A percentile compares a stretch with the other conserved stretches of the same genome.
phyloP scores from a whole-genome alignment of 148 eudicot species.

The Polygonum aviculare region DNA sequence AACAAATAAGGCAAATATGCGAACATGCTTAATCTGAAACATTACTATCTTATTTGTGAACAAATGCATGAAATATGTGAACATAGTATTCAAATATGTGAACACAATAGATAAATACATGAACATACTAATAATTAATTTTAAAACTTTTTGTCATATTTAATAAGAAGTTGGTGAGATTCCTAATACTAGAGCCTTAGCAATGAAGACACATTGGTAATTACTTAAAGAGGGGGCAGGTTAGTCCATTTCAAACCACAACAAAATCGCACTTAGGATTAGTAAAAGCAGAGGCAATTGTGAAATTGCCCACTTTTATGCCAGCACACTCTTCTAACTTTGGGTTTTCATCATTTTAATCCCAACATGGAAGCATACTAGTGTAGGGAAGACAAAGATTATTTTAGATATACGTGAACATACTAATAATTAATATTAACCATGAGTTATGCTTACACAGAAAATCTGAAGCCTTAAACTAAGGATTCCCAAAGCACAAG shows the following conservation, averaged over 20 bases:
- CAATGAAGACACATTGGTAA: background rate
- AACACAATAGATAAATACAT: no score
- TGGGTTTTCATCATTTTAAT: background rate
- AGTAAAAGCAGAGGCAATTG: conserved; percentile 4
- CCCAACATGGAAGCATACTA: no score
- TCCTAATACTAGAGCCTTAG: background rate
- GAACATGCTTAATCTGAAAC: no score
- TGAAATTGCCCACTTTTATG: background rate
- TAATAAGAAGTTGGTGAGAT: no score
- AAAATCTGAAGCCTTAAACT: background rate
- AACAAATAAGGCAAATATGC: no score
- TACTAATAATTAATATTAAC: no score
- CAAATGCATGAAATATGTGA: no score
- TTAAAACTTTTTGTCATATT: no score
- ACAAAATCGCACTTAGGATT: background rate
- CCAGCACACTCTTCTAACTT: background rate
- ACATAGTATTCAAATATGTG: no score
- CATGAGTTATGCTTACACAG: background rate
- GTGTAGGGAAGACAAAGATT: conserved; percentile 8
- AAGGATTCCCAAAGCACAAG: background rate
- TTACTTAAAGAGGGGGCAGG: background rate
- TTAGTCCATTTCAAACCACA: background rate
- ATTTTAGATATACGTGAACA: no score
- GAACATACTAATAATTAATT: no score
- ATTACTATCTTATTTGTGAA: no score